Evolutionary conservation across 2,329 filamentous ascomycete genomes (phyloP).

Genomic region (Paradendryphiella salina): DNA sequence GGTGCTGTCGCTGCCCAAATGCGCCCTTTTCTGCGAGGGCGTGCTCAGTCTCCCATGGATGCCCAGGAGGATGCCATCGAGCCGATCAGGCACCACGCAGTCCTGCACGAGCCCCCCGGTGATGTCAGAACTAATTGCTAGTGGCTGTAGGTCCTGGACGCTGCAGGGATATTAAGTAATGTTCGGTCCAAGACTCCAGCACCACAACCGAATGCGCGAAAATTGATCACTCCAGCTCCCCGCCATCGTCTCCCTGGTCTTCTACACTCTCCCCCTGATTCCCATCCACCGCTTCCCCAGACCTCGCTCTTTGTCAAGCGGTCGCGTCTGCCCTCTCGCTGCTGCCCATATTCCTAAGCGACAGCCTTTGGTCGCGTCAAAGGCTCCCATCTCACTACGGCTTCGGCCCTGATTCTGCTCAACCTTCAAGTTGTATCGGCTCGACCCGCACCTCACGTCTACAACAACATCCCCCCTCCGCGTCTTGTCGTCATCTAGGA

Average conservation of each 20-base stretch:
- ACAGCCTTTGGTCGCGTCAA: slow-evolving; percentile 50
- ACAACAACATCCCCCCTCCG: slow-evolving; percentile 56
- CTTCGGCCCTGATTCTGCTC: slow-evolving; percentile 48
- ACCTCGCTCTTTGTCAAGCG: slow-evolving; percentile 14
- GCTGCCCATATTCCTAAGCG: slow-evolving; percentile 15
- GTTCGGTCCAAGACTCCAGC: slow-evolving; percentile 14
- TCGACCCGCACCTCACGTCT: slow-evolving; percentile 52
- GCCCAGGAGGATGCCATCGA: background rate
- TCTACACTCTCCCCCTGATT: slow-evolving; percentile 12
- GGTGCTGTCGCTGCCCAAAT: background rate
- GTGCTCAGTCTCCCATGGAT: slow-evolving; percentile 11
- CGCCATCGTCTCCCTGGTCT: slow-evolving; percentile 16
- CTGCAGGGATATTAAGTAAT: slow-evolving; percentile 18
- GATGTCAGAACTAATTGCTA: slow-evolving; percentile 14
- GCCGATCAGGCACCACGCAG: slow-evolving; percentile 11
- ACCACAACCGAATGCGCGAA: slow-evolving; percentile 28
- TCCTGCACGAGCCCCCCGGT: slow-evolving; percentile 5
- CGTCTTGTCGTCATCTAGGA: slow-evolving; percentile 42
- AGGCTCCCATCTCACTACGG: slow-evolving; percentile 51
- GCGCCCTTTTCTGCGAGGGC: slow-evolving; percentile 12
- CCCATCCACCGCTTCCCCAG: slow-evolving; percentile 13
- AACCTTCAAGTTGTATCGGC: slow-evolving; percentile 54
- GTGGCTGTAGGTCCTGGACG: slow-evolving; percentile 11
- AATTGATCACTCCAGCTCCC: slow-evolving; percentile 28
- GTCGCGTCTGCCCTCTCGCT: slow-evolving; percentile 15